These are phyloP conservation scores for Aspergillus sojae DNA, from an alignment of 2,329 filamentous ascomycete genomes.

Conservation along the genomic window DNA sequence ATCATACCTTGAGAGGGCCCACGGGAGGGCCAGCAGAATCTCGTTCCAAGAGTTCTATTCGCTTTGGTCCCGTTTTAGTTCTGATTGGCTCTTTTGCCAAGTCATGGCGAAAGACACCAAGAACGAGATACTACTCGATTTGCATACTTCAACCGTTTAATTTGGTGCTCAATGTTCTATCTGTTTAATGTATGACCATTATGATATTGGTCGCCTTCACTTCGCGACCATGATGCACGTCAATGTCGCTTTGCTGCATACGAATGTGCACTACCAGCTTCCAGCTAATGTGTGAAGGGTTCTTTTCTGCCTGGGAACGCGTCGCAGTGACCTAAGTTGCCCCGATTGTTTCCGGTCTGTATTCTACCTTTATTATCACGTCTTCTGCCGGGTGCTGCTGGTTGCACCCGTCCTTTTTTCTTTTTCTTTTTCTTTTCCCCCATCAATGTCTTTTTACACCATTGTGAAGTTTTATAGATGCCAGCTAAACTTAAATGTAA, in stretches of 20 bases:
- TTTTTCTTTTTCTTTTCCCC: conserved; percentile 3
- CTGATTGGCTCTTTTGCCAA: background rate
- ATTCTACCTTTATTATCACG: conserved; percentile 22
- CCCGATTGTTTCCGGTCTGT: conserved; percentile 19
- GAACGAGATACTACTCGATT: conserved; percentile 7
- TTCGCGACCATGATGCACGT: conserved; percentile 27
- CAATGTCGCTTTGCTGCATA: conserved; percentile 21
- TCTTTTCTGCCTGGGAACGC: conserved; percentile 17
- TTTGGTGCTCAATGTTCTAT: conserved; percentile 18
- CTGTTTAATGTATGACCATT: conserved; percentile 34
- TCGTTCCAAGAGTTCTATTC: background rate
- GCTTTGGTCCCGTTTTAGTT: background rate
- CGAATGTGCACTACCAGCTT: conserved; percentile 16
- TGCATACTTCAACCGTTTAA: background rate
- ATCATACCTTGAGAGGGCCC: background rate
- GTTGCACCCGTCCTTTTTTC: conserved; percentile 12
- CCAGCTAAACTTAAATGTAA: conserved; percentile 22
- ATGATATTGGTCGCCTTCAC: conserved; percentile 29
- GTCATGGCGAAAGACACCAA: background rate
- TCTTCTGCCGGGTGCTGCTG: conserved; percentile 19
- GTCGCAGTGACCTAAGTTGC: background rate
- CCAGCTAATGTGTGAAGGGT: conserved; percentile 18
- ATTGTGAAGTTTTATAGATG: conserved; percentile 23
- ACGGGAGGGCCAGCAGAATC: background rate
- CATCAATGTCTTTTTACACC: conserved; percentile 12